Conservation (phyloP, 1,284 basidiomycete species). For the Ganoderma sinense region DNA sequence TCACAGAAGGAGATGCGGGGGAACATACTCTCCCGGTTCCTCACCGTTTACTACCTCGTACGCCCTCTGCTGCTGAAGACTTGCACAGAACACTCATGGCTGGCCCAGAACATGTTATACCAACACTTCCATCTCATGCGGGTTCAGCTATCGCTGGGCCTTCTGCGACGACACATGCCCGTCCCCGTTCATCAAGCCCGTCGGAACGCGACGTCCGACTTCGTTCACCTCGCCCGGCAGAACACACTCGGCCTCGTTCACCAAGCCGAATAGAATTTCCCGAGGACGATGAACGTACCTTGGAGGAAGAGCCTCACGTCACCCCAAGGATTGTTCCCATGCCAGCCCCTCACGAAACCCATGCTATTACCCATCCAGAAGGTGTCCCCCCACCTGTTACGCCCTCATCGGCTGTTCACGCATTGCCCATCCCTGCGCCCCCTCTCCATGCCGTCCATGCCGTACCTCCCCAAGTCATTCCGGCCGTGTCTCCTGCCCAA, state of each 20-base stretch:
- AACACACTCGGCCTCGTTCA: background rate
- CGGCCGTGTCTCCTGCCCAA: background rate
- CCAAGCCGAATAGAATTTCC: background rate
- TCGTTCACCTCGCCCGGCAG: background rate
- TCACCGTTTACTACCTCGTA: background rate
- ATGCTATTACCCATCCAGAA: background rate
- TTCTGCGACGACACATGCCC: background rate
- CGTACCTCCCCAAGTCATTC: background rate
- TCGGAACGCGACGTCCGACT: background rate
- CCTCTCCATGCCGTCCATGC: no score
- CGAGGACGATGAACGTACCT: background rate
- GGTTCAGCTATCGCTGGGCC: background rate
- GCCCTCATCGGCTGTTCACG: background rate
- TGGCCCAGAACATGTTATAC: constrained; percentile 2
- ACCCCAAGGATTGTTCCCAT: background rate
- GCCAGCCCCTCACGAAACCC: background rate
- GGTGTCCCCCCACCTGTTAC: background rate
- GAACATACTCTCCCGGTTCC: background rate
- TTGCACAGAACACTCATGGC: background rate
- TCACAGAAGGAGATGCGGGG: background rate
- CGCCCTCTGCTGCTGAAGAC: background rate
- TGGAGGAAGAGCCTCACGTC: constrained; percentile 1
- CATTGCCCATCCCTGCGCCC: constrained; percentile 3
- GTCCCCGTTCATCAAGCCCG: background rate
- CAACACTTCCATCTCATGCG: background rate